Percentiles rank a stretch among this genome's conserved stretches.
Conservation (phyloP, 1,139 yeast genomes). For the Hansenula sp. region DNA sequence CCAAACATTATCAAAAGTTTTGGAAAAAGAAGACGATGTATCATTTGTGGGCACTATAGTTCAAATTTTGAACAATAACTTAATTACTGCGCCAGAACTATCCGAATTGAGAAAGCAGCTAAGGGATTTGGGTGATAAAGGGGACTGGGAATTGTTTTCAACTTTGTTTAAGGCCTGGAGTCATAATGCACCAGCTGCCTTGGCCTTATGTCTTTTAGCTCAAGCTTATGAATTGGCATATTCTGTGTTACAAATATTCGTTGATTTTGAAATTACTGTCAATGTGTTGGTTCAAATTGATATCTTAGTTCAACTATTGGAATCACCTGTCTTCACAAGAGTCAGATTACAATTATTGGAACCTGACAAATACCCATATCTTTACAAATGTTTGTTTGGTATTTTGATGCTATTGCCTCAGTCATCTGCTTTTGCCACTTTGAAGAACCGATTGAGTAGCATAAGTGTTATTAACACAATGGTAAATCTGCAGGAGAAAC, state of each 20-base stretch:
- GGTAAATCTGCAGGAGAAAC: conserved; percentile 2
- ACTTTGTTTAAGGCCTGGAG: conserved; percentile 89
- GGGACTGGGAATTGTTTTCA: conserved; percentile 72
- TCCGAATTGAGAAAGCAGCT: conserved; percentile 65
- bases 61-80: conserved; percentile 81
- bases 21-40: conserved; percentile 58
- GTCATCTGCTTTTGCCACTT: conserved; percentile 81
- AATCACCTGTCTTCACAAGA: conserved; percentile 87
- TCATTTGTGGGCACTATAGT: conserved; percentile 79
- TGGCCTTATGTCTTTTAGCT: conserved; percentile 81
- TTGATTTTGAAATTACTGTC: conserved; percentile 72
- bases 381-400: conserved; percentile 88
- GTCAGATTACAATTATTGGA: conserved; percentile 83
- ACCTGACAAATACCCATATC: conserved; percentile 77
- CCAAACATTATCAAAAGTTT: conserved; percentile 73
- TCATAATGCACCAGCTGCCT: conserved; percentile 83
- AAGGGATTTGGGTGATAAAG: conserved; percentile 40
- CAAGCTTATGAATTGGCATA: conserved; percentile 90
- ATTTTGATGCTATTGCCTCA: conserved; percentile 93
- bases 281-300: conserved; percentile 75
- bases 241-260: conserved; percentile 68
- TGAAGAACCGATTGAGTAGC: conserved; percentile 66
- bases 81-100: conserved; percentile 87
- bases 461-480: conserved; percentile 24
- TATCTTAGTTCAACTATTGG: conserved; percentile 72